Conservation (phyloP, 2,329 filamentous ascomycete species). For the Talaromyces islandicus region DNA sequence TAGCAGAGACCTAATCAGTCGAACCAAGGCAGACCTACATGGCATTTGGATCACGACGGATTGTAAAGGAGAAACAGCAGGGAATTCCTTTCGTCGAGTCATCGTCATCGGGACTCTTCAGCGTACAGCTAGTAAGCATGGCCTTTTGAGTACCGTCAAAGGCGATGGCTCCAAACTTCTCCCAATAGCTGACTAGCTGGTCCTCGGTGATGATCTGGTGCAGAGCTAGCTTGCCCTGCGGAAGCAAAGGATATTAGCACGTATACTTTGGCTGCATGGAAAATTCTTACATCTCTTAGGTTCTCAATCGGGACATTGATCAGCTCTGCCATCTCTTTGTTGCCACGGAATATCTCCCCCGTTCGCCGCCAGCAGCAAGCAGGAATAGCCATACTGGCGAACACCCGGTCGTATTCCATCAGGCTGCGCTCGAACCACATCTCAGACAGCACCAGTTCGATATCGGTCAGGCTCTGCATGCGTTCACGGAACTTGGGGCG, state of each 20-base stretch:
- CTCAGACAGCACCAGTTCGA: slow-evolving; percentile 89
- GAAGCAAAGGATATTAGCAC: background rate
- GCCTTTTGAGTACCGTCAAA: slow-evolving; percentile 94
- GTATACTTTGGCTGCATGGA: background rate
- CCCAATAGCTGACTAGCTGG: slow-evolving; percentile 94
- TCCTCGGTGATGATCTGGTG: slow-evolving; percentile 96
- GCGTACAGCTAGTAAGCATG: slow-evolving; percentile 83
- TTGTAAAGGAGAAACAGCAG: slow-evolving; percentile 97
- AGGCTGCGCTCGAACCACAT: slow-evolving; percentile 98
- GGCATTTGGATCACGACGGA: slow-evolving; percentile 88
- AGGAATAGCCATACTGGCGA: slow-evolving; percentile 97
- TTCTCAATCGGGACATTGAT: slow-evolving; percentile 89
- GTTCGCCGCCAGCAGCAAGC: slow-evolving; percentile 96
- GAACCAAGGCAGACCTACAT: slow-evolving; percentile 61
- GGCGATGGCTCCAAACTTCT: slow-evolving; percentile 96
- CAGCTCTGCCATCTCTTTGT: slow-evolving; percentile 97
- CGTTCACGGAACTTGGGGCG: slow-evolving; percentile 93
- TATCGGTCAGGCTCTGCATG: slow-evolving; percentile 84
- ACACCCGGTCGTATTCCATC: slow-evolving; percentile 97
- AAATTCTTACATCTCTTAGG: slow-evolving; percentile 71
- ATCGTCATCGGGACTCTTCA: slow-evolving; percentile 72
- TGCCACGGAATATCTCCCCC: slow-evolving; percentile 93
- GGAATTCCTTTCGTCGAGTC: slow-evolving; percentile 69
- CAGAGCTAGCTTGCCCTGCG: slow-evolving; percentile 85
- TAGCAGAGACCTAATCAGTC: slow-evolving; percentile 20